Evolutionary conservation across 371 early-diverging fungal species (phyloP), one percentile per base, ranked within the genome.

Genomic region (Mucor mucedo): DNA sequence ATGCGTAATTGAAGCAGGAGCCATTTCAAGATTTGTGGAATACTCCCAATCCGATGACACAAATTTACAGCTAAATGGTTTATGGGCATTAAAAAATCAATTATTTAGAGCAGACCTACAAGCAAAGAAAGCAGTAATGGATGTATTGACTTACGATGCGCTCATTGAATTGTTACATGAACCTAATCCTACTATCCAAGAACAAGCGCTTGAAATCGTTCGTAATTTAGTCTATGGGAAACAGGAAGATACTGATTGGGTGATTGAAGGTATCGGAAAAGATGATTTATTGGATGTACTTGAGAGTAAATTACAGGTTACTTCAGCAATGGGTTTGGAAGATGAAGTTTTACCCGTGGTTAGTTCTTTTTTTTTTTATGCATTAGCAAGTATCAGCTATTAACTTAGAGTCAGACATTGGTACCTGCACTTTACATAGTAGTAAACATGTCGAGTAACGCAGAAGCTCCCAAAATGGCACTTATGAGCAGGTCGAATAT

Each of bases 1-100:
- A 78, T 83, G 79, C 13, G 86, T 94, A 8, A 76, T 94, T 62
- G 93, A 93, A 52, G 83, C 83, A 27, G 93, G 93, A 4, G 92
- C 91, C 1, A 86, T 95, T 13, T 82, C 86, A 40, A 79, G 81
- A 14, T 82, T 95, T 60, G 91, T 93, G 2, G 77, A 79, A 21
- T 84, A 91, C 65, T 80, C 88, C 2, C 73, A 75, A 21, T 83
- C 80, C 5, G 69, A 65, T 0, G 80, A 88, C 47, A 40, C 78
- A 10, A 73, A 73, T 29, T 70, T 94, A 9, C 79, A 90, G 52
- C 65, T 92, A 41, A 93, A 95, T 68, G 88, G 90, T 7, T 78
- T 93, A 2, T 95, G 95, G 94, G 92, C 92, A 2, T 70, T 95
- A 52, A 93, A 93, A 55, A 95, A 93, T 72, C 70, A 94, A 35